phyloP scores from a whole-genome alignment of 176 grass and related monocot genomes.

The Rhynchospora tenuis region DNA sequence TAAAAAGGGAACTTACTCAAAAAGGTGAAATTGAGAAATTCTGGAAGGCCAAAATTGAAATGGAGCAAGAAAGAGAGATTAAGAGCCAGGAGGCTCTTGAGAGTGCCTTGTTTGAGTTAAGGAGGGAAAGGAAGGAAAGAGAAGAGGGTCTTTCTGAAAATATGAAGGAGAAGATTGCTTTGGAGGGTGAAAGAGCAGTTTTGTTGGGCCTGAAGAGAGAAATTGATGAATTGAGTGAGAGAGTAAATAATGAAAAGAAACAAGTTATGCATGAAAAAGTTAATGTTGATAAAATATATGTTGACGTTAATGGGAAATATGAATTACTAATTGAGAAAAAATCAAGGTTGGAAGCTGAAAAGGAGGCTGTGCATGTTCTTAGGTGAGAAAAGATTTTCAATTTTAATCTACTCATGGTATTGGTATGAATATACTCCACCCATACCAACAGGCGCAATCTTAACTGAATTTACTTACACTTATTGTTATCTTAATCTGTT shows the following conservation, averaged over 20 bases:
- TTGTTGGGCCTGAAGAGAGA: conserved; percentile 56
- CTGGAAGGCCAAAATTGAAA: conserved; percentile 60
- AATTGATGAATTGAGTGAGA: conserved; percentile 59
- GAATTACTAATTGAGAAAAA: conserved; percentile 65
- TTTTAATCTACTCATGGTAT: not conserved
- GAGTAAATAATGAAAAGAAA: conserved; percentile 42
- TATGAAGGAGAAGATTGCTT: conserved; percentile 56
- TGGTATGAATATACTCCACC: not conserved
- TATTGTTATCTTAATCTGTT: not conserved
- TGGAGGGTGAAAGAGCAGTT: conserved; percentile 43
- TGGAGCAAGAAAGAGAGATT: conserved; percentile 31
- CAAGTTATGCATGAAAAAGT: conserved; percentile 44
- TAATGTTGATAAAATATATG: conserved; percentile 40
- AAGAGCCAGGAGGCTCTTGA: conserved; percentile 51
- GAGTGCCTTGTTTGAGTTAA: conserved; percentile 41
- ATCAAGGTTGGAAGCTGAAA: conserved; percentile 73
- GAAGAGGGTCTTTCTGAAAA: conserved; percentile 41
- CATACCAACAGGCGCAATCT: not conserved
- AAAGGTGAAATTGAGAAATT: conserved; percentile 69
- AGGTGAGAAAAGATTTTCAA: conserved; percentile 41
- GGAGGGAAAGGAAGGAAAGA: conserved; percentile 39
- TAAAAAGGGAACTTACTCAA: conserved; percentile 55
- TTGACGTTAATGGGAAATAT: conserved; percentile 45
- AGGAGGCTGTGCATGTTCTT: conserved; percentile 78
- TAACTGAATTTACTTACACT: not conserved